A percentile compares a stretch with the other conserved stretches of the same genome.
Evolutionary conservation across 2,329 filamentous ascomycete genomes (phyloP).

Genomic region (Aspergillus novofumigatus): DNA sequence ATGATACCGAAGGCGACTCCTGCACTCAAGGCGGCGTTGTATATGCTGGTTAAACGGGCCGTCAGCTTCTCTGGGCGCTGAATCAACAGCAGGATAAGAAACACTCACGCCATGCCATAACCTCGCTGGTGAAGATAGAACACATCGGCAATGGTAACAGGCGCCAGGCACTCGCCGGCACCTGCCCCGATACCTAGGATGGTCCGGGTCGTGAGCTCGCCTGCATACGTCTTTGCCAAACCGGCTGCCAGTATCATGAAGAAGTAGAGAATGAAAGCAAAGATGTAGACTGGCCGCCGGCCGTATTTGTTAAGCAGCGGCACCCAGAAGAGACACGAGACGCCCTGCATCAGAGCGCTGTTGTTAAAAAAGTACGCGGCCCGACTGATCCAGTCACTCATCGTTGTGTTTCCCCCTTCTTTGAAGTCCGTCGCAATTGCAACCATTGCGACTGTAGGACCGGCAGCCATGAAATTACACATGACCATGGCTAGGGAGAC

Average conservation of each 20-base stretch:
- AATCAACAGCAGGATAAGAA: too few relatives aligned
- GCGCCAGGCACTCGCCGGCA: conserved; percentile 48
- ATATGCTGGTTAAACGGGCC: conserved; percentile 14
- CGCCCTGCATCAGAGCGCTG: conserved; percentile 50
- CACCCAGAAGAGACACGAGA: conserved; percentile 36
- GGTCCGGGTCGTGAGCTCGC: conserved; percentile 43
- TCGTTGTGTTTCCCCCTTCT: too few relatives aligned
- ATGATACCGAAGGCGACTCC: conserved; percentile 26
- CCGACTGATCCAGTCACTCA: conserved; percentile 29
- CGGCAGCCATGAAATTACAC: conserved; percentile 56
- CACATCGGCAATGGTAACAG: conserved; percentile 52
- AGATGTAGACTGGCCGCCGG: conserved; percentile 31
- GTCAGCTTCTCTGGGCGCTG: conserved; percentile 32
- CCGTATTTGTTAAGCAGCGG: conserved; percentile 37
- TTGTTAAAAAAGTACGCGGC: conserved; percentile 55
- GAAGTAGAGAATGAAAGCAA: conserved; percentile 26
- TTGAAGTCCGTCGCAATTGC: conserved; percentile 45
- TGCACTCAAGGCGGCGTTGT: conserved; percentile 19
- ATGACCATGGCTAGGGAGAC: conserved; percentile 48
- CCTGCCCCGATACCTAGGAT: conserved; percentile 53
- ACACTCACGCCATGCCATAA: conserved; percentile 27
- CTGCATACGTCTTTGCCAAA: conserved; percentile 24
- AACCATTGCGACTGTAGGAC: conserved; percentile 50
- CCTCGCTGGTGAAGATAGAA: conserved; percentile 55
- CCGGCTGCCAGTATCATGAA: conserved; percentile 32